Evolutionary conservation across 139 green algal genomes (phyloP).

Genomic region (Asterochloris erici): DNA sequence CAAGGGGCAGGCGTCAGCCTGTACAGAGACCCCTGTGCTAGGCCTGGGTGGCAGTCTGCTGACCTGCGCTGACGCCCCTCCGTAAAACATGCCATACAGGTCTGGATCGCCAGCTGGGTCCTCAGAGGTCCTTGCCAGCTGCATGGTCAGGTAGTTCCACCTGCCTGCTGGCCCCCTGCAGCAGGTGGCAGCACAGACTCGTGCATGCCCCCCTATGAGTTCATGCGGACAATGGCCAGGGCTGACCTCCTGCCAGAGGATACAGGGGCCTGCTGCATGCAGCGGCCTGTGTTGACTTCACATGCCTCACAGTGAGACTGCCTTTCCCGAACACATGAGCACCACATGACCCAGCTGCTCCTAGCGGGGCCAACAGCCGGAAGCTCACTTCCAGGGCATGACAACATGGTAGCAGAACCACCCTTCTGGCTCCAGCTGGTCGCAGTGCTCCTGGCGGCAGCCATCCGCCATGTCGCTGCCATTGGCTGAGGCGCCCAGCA

Average conservation of each 20-base stretch:
- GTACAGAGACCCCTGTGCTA: background rate
- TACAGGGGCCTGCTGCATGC: background rate
- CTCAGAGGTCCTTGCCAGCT: slow-evolving; percentile 24
- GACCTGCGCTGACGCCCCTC: slow-evolving; percentile 5
- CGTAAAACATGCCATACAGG: slow-evolving; percentile 30
- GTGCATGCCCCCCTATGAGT: background rate
- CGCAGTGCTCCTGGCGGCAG: slow-evolving; percentile 21
- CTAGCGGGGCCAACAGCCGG: too few relatives aligned
- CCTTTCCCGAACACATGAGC: background rate
- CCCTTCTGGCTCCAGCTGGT: slow-evolving; percentile 15
- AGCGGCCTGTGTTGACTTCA: background rate
- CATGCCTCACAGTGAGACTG: background rate
- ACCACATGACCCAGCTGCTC: background rate
- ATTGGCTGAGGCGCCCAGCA: slow-evolving; percentile 15
- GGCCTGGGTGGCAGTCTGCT: background rate
- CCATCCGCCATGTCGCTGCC: slow-evolving; percentile 15
- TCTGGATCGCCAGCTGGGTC: slow-evolving; percentile 39
- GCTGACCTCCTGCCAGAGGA: too few relatives aligned
- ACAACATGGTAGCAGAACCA: slow-evolving; percentile 38
- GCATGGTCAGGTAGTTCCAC: slow-evolving; percentile 39
- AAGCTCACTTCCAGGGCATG: slow-evolving; percentile 14
- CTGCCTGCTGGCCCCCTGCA: background rate
- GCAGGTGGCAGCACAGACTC: background rate
- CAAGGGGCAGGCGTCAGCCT: background rate
- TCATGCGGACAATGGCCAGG: background rate